Conservation (phyloP, 2,329 filamentous ascomycete species). For the Venturiaceae sp. region DNA sequence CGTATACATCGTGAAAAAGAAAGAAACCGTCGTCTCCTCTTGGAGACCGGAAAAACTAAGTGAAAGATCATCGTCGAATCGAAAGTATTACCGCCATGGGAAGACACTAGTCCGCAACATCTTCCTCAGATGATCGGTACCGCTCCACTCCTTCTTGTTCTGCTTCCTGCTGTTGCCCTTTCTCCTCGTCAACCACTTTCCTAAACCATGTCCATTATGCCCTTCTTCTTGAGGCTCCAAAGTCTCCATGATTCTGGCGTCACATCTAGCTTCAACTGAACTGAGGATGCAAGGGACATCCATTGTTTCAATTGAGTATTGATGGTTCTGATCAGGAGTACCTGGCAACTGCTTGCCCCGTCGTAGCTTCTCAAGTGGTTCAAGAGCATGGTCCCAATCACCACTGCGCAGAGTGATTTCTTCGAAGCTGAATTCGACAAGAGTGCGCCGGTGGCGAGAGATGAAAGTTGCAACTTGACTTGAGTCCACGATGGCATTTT, state of each 20-base stretch:
- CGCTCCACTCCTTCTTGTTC: background rate
- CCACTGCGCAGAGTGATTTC: conserved; percentile 62
- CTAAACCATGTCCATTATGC: background rate
- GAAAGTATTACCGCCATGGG: background rate
- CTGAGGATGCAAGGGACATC: conserved; percentile 9
- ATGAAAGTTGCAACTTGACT: conserved; percentile 52
- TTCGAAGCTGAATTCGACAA: conserved; percentile 73
- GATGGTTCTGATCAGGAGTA: background rate
- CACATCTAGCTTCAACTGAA: background rate
- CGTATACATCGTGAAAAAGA: background rate
- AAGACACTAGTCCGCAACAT: background rate
- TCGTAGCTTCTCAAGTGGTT: conserved; percentile 45
- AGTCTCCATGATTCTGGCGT: conserved; percentile 1
- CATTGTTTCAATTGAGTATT: conserved; percentile 1
- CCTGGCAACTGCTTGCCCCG: conserved; percentile 10
- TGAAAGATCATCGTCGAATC: background rate
- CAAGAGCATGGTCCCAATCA: conserved; percentile 75
- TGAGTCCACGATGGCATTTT: conserved; percentile 64
- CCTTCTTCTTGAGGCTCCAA: conserved; percentile 4
- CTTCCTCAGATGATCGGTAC: conserved; percentile 1
- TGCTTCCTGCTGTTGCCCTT: background rate
- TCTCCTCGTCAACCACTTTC: conserved; percentile 3
- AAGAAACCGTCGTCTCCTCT: background rate
- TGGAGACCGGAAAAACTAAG: background rate
- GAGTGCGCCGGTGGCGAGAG: conserved; percentile 52